phyloP scores from a whole-genome alignment of 768 basidiomycete genomes.

The Mycena metata region DNA sequence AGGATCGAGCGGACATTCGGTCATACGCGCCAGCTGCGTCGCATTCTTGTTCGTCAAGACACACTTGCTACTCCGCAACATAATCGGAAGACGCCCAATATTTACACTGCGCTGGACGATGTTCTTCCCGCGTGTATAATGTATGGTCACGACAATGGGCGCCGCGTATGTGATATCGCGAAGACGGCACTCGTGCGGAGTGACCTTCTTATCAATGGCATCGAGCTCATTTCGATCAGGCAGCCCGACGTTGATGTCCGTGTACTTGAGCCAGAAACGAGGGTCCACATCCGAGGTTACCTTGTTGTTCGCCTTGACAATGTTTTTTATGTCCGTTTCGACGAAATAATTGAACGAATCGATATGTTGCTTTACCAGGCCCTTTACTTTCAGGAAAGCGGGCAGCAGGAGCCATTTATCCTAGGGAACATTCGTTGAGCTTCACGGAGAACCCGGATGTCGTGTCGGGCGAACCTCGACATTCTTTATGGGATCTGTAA shows the following conservation, averaged over 20 bases:
- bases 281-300: conserved; percentile 98
- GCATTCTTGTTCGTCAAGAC: conserved; percentile 84
- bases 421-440: conserved; percentile 54
- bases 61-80: conserved; percentile 97
- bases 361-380: conserved; percentile 98
- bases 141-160: conserved; percentile 92
- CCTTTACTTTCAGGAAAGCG: conserved; percentile 97
- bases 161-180: conserved; percentile 96
- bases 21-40: conserved; percentile 91
- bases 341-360: conserved; percentile 99
- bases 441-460: conserved; percentile 7
- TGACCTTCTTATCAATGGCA: conserved; percentile 84
- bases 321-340: conserved; percentile 96
- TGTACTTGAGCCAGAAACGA: conserved; percentile 96
- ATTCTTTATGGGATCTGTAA: conserved; percentile 92
- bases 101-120: conserved; percentile 90
- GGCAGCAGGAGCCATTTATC: conserved; percentile 99
- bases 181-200: conserved; percentile 97
- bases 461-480: conserved; percentile 78
- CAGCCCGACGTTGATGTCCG: conserved; percentile 92
- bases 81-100: conserved; percentile 94
- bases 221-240: conserved; percentile 91
- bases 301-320: conserved; percentile 93
- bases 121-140: conserved; percentile 93
- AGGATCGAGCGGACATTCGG: conserved; percentile 97